Percentiles rank a stretch among this genome's conserved stretches.
phyloP scores from a whole-genome alignment of 805 yeast species.

The Candida fluviatilis region DNA sequence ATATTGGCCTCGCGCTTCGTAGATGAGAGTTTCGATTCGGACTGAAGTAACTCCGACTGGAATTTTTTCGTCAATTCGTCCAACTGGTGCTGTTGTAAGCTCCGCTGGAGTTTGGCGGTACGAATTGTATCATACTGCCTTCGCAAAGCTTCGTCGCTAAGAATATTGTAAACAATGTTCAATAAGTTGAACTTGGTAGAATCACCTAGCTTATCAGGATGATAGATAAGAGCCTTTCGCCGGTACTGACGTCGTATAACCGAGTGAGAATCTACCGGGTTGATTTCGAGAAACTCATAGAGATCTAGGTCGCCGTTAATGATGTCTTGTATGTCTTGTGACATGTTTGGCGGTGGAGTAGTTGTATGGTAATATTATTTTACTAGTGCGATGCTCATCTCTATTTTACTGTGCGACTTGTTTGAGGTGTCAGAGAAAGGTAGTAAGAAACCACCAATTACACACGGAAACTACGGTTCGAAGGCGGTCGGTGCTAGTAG shows the following conservation, averaged over 20 bases:
- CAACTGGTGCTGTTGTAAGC: conserved; percentile 10
- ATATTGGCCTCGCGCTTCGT: conserved; percentile 9
- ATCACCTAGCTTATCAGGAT: conserved; percentile 36
- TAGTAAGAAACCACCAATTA: no score
- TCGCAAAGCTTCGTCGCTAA: conserved; percentile 21
- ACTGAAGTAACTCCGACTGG: conserved; percentile 23
- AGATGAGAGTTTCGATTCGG: conserved; percentile 15
- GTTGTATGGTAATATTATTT: no score
- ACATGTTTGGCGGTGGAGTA: no score
- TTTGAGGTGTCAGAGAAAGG: no score
- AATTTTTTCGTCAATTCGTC: conserved; percentile 23
- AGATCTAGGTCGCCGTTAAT: conserved; percentile 24
- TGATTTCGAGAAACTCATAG: conserved; percentile 22
- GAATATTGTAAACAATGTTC: conserved; percentile 27
- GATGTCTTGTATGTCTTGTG: conserved; percentile 9
- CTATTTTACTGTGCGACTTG: neutral
- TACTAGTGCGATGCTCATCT: no score
- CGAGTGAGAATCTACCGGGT: conserved; percentile 15
- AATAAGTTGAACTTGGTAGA: conserved; percentile 28
- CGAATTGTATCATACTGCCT: conserved; percentile 29
- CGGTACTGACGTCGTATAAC: conserved; percentile 30
- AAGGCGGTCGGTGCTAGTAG: no score
- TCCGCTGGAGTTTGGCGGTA: conserved; percentile 8
- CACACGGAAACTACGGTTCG: no score
- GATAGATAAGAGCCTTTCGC: conserved; percentile 30